Base-by-base conservation (phyloP, 2,329 filamentous ascomycete species). In the Rhynchosporium secalis region DNA sequence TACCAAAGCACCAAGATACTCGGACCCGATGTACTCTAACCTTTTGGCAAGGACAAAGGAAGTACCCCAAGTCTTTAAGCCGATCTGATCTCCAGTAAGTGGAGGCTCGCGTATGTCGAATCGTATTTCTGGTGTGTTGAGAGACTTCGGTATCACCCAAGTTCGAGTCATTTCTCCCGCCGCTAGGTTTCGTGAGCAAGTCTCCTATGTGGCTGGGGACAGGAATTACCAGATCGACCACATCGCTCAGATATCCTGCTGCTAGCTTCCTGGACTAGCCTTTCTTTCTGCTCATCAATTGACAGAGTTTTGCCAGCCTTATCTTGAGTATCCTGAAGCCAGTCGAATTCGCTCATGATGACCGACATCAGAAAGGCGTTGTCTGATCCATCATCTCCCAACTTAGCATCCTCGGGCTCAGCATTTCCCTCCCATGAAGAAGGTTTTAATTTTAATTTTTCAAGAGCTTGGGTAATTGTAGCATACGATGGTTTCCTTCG, bases 81-180 rank as follows among this genome's bases (percentile, higher is more conserved):
- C 95, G 20, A 98, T 80, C 63, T 91, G 90, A 75, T 97, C 94
- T 6, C 90, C 90, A 0, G 91, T 96, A 61, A 98, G 80, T 0
- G 92, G 87, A 1, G 95, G 95, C 74, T 99, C 95, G 61, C 91
- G 84, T 45, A 99, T 86, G 41, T 83, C 81, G 56, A 99, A 79
- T 51, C 87, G 82, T 68, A 92, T 81, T n/a, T 67, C 57, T 26
- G 67, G 62, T n/a, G 63, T 64, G 33, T 72, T 72, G 40, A 72
- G 73, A 10, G 75, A 74, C 13, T 76, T 72, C 31, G 84, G 82
- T 47, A 90, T 84, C 7, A 70, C 75, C 73, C 90, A 90, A 10
- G 77, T 78, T 47, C 88, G 80, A 51, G 80, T 83, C 68, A 90
- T 80, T 33, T 84, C 80, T 29, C 49, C 49, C 8, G 49, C 45